Base-by-base conservation (phyloP, 371 early-diverging fungal species). In the Mortierella sp. region DNA sequence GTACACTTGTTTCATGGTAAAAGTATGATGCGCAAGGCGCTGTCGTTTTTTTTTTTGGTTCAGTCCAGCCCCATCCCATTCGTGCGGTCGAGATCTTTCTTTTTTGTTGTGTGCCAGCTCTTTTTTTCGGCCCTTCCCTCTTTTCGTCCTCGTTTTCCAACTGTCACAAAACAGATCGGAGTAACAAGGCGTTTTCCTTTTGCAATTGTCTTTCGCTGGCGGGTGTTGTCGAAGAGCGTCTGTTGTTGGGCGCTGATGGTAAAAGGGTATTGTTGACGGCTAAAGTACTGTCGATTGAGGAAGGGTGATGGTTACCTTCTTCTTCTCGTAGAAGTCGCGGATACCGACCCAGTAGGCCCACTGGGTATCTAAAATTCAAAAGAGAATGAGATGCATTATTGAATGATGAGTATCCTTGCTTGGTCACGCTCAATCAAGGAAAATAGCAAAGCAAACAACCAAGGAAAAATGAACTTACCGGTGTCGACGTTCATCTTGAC, bases 401-500 rank as follows among this genome's bases (percentile, higher is more conserved):
- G 41, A 41, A 56, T 27, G 46, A 49, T 55, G 58, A 72, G 63
- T 43, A 58, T 43, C 35, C 75, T 10, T 75, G 58, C 58, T 75
- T 48, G 51, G 18, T 49, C 27, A 51, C 27, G 24, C 6, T 54
- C 55, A 5, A 35, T 44, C 38, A 63, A 32, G n/a, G 58, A 49
- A 51, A 44, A 60, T 16, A 5, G 12, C 6, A 16, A 65, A 55
- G 48, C 10, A 54, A 49, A 46, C 38, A 79, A 71, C 16, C 48
- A 51, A 51, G 60, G n/a, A n/a, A 54, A 7, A 6, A 7, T 41
- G 41, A 41, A 14, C 75, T 72, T 84, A 89, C 94, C 95, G 70
- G 95, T 95, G 87, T 97, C 97, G 78, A 97, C 96, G 90, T 97
- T 97, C 97, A 97, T 97, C 95, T 97, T 97, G 91, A 97, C 92